These are phyloP conservation scores for Mycena sanguinolenta DNA, from an alignment of 768 basidiomycete species.

Conservation along the genomic window DNA sequence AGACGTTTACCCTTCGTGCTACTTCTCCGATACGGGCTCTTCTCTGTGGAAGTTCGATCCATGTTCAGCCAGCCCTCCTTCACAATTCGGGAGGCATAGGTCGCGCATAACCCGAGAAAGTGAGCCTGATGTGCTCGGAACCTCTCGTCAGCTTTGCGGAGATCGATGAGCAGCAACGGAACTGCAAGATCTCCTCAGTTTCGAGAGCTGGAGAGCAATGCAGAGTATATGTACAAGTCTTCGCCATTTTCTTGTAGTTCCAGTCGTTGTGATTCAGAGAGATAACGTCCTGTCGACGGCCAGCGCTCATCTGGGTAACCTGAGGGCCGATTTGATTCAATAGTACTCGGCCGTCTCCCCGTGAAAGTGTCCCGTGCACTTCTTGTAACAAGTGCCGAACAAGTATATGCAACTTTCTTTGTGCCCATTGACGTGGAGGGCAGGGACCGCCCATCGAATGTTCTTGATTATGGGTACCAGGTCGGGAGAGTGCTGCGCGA, in stretches of 20 bases:
- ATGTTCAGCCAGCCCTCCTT: not conserved
- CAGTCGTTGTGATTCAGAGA: slow-evolving; percentile 31
- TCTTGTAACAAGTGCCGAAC: slow-evolving; percentile 30
- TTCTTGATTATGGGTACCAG: slow-evolving; percentile 10
- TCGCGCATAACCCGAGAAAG: slow-evolving; percentile 9
- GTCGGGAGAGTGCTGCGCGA: not conserved
- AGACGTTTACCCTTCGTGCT: not conserved
- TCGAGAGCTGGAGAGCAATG: not conserved
- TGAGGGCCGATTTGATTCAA: slow-evolving; percentile 40
- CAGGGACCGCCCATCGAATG: slow-evolving; percentile 32
- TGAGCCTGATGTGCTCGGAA: not conserved
- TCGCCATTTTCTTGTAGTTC: slow-evolving; percentile 36
- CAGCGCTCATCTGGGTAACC: slow-evolving; percentile 33
- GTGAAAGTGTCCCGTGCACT: slow-evolving; percentile 35
- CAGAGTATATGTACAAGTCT: not conserved
- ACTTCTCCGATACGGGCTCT: not conserved
- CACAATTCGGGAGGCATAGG: not conserved
- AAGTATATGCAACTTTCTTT: slow-evolving; percentile 34
- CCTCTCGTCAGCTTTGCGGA: not conserved
- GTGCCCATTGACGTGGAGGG: slow-evolving; percentile 38
- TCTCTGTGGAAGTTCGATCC: slow-evolving; percentile 6
- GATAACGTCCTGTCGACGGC: slow-evolving; percentile 34
- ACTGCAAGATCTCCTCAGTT: not conserved
- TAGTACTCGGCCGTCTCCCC: slow-evolving; percentile 37
- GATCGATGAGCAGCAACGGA: not conserved